Conservation (phyloP, 1,139 yeast species). For the Arxiozyma bovina region DNA sequence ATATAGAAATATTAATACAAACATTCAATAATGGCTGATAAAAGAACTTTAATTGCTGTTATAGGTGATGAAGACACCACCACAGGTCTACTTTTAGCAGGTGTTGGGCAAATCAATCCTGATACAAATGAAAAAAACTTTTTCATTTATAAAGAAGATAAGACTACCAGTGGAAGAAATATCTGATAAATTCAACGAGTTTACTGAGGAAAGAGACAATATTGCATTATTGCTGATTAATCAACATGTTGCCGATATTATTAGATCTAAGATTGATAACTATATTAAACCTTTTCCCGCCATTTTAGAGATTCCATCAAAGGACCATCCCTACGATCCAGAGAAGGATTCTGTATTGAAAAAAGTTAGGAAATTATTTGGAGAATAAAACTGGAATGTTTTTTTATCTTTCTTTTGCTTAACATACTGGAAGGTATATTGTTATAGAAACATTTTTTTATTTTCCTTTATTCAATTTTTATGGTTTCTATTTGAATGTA, state of each 20-base stretch:
- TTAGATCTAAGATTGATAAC: conserved; percentile 71
- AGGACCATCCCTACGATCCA: conserved; percentile 96
- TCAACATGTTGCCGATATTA: conserved; percentile 90
- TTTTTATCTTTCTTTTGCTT: too few species aligned
- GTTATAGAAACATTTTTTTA: too few species aligned
- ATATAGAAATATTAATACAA: too few species aligned
- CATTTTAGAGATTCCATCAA: conserved; percentile 90
- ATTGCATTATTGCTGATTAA: conserved; percentile 87
- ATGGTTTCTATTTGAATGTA: too few species aligned
- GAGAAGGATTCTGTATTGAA: conserved; percentile 93
- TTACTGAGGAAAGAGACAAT: conserved; percentile 71
- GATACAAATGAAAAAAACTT: conserved; percentile 63
- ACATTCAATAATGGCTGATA: conserved; percentile 31
- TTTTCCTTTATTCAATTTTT: too few species aligned
- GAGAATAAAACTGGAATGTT: conserved; percentile 45
- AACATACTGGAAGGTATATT: too few species aligned
- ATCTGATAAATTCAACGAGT: conserved; percentile 64
- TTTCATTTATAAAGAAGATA: conserved; percentile 67
- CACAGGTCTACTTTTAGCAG: conserved; percentile 92
- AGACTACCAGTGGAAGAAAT: conserved; percentile 72
- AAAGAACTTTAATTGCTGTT: conserved; percentile 77
- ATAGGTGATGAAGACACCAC: conserved; percentile 97
- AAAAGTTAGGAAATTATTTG: conserved; percentile 89
- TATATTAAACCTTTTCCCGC: conserved; percentile 94
- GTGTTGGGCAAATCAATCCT: conserved; percentile 77